Evolutionary conservation across 805 yeast species (phyloP), one percentile per base, ranked within the genome.

Genomic region (Schwanniomyces occidentalis): DNA sequence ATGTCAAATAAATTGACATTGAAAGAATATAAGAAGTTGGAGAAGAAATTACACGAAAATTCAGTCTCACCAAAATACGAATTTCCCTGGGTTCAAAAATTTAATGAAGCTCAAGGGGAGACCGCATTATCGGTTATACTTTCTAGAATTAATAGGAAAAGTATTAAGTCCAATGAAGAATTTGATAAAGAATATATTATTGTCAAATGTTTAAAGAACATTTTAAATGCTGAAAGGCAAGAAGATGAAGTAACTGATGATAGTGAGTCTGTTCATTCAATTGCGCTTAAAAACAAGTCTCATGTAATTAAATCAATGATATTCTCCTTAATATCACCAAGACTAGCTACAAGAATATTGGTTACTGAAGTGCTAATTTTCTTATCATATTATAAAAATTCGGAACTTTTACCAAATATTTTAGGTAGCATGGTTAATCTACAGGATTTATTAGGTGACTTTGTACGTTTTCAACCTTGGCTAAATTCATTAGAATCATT

Each of bases 101-200:
- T 69, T 41, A 48, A 52, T n/a, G 56, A 54, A n/a, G 61, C 63
- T 1, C 72, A 68, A 44, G 74, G 73, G 13, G 73, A 68, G 37
- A 56, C 67, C 3, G 73, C 73, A 0, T 52, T 68, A 8, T 56
- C 70, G 0, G 71, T 63, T 4, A 53, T 63, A 9, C 54, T 69
- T 16, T 49, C 63, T 3, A 49, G 69, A 24, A 54, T 67, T 23
- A 69, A 65, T 44, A 62, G 58, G 38, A 63, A 66, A 40, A 62
- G 68, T 37, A 66, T 67, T 41, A 69, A 69, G 43, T 62, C 71
- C 3, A 67, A 69, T 40, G 73, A 67, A 19, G 73, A 66, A 37
- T 63, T 68, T 24, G 72, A 67, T 33, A 60, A 49, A 34, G 74
- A 69, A 37, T 63, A 44, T 35, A 41, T 49, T 14, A 67, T 68